Evolutionary conservation across 2,329 filamentous ascomycete genomes (phyloP).

Genomic region (Ophiostoma sp.): DNA sequence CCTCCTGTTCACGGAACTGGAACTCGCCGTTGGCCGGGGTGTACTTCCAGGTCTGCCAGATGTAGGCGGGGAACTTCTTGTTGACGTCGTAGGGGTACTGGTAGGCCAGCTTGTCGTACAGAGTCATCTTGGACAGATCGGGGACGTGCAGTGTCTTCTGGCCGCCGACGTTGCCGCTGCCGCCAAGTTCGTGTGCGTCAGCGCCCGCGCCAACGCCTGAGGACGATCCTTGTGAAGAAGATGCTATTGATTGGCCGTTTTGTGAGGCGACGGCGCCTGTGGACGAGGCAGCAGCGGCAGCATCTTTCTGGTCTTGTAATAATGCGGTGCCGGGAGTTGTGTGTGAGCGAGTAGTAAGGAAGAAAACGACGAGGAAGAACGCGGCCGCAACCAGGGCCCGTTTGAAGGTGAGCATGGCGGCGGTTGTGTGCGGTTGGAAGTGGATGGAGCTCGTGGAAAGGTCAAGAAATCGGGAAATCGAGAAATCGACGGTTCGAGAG

Average conservation of each 20-base stretch:
- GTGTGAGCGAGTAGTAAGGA: slow-evolving; percentile 66
- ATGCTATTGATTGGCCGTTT: slow-evolving; percentile 27
- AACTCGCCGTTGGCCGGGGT: slow-evolving; percentile 78
- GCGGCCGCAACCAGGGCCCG: slow-evolving; percentile 72
- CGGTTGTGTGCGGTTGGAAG: not conserved
- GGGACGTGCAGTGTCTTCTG: slow-evolving; percentile 65
- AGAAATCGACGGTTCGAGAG: not conserved
- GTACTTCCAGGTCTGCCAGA: slow-evolving; percentile 99
- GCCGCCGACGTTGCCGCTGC: slow-evolving; percentile 19
- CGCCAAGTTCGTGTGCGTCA: slow-evolving; percentile 24
- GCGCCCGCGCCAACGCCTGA: slow-evolving; percentile 30
- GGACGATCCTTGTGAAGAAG: not conserved
- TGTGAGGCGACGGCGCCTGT: slow-evolving; percentile 35
- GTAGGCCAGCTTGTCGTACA: slow-evolving; percentile 81
- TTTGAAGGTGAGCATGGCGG: slow-evolving; percentile 73
- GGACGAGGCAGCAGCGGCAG: slow-evolving; percentile 38
- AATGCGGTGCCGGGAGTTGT: slow-evolving; percentile 29
- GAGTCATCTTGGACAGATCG: slow-evolving; percentile 69
- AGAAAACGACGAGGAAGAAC: slow-evolving; percentile 67
- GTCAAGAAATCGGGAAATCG: not conserved
- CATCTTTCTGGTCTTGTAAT: slow-evolving; percentile 27
- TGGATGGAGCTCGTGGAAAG: not conserved
- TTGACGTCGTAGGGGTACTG: slow-evolving; percentile 92
- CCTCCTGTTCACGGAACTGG: slow-evolving; percentile 77
- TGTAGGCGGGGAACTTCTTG: slow-evolving; percentile 89